Base-by-base conservation (phyloP, 208 protist species). In the Herpetomonas samuelpessoai region DNA sequence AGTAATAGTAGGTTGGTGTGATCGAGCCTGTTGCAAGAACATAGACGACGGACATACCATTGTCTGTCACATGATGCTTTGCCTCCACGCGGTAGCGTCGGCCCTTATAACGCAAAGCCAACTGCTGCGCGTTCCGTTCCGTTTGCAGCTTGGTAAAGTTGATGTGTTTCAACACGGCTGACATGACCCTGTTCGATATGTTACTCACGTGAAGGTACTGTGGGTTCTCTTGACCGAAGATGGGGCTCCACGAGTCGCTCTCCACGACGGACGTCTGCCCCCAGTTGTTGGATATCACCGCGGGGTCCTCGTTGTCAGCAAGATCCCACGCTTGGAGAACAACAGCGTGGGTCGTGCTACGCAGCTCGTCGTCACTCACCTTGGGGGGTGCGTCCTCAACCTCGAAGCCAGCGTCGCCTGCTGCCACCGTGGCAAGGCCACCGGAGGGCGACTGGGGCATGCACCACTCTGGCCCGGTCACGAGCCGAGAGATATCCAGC, bases 261-360 rank as follows among this genome's bases (percentile, higher is more conserved):
- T 57, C 64, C 30, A 63, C 53, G 24, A 50, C 14, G 22, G 54
- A 48, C 26, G 7, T 30, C 38, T 71, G 58, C 25, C 57, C 57
- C 65, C 65, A 71, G 41, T 66, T 71, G 50, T 71, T 71, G 19
- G 31, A 45, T 26, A 71, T 18, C 2, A 71, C 65, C 6, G 41
- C 24, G 24, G 28, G 51, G n/a, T 56, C 51, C 6, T 56, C 46
- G 22, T 6, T 41, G 9, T 41, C 35, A 14, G 6, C 14, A 41
- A 41, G 6, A 14, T 14, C 35, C 35, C 35, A 41, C 9, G 35
- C 14, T 41, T 41, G 35, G 9, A 41, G 35, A 14, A 41, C 14
- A 41, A 41, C 6, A 14, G 35, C 35, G 9, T 6, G 35, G 9
- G 35, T 41, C 9, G 35, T 14, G 9, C 6, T 14, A 14, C 35